Percentiles rank a stretch among this genome's conserved stretches.
Evolutionary conservation across 208 protist genomes (phyloP).

Genomic region (Trypanosoma boissoni): DNA sequence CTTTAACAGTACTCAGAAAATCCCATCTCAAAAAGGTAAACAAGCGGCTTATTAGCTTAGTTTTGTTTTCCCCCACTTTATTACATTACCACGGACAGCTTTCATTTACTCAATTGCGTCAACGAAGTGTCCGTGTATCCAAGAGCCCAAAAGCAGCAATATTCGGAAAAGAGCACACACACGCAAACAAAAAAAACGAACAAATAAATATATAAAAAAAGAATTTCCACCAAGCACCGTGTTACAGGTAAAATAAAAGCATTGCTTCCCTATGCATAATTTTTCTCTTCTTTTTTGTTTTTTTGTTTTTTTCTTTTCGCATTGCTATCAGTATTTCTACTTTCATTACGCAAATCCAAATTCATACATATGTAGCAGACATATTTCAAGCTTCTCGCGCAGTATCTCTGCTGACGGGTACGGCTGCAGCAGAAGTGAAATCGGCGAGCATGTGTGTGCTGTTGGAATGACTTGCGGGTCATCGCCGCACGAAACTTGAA

Average conservation of each 20-base stretch:
- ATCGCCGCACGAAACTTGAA: conserved; percentile 80
- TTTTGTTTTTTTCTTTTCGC: conserved; percentile 1
- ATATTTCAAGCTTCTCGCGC: conserved; percentile 56
- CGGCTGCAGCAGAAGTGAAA: conserved; percentile 80
- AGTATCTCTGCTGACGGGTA: conserved; percentile 50
- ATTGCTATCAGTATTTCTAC: background rate
- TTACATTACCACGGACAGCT: background rate
- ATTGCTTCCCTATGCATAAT: too few relatives aligned
- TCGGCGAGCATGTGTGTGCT: conserved; percentile 88
- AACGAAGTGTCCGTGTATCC: too few relatives aligned
- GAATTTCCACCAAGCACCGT: background rate
- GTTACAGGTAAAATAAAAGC: too few relatives aligned
- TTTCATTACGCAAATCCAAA: conserved; percentile 73
- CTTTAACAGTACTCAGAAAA: too few relatives aligned
- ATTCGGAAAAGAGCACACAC: background rate
- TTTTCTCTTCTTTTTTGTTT: conserved; percentile 2
- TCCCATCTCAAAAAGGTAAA: too few relatives aligned
- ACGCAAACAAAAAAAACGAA: background rate
- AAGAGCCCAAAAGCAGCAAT: conserved; percentile 1
- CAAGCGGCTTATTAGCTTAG: background rate
- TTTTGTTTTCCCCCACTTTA: background rate
- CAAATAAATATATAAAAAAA: conserved; percentile 6
- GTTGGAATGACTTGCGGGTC: conserved; percentile 69
- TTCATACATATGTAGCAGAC: conserved; percentile 63
- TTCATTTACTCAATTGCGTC: too few relatives aligned